phyloP scores from a whole-genome alignment of 2,329 filamentous ascomycete genomes.

The Cladosporium sphaerospermum region DNA sequence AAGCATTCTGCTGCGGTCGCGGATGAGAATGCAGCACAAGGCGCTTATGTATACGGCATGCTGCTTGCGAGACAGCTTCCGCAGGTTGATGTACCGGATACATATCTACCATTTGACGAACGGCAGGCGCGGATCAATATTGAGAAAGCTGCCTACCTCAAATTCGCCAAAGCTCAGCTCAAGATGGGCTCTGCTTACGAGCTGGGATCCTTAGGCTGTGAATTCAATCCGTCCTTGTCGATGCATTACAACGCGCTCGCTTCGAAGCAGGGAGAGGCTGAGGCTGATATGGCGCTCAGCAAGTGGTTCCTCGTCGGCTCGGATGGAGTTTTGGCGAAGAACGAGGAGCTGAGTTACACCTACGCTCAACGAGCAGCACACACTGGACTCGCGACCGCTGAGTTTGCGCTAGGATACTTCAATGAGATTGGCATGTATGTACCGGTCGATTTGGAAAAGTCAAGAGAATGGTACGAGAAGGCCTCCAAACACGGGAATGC shows the following conservation, averaged over 20 bases:
- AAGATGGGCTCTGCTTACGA: conserved; percentile 98
- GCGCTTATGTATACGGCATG: conserved; percentile 86
- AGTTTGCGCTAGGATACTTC: conserved; percentile 97
- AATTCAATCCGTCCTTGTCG: conserved; percentile 88
- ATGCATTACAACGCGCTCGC: conserved; percentile 94
- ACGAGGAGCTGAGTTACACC: conserved; percentile 85
- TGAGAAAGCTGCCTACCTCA: conserved; percentile 91
- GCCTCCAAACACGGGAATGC: conserved; percentile 87
- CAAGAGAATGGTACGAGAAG: conserved; percentile 81
- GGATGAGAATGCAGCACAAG: conserved; percentile 94
- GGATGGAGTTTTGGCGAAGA: conserved; percentile 87
- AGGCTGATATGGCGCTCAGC: conserved; percentile 92
- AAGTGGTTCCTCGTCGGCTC: conserved; percentile 98
- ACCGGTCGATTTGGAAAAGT: conserved; percentile 73
- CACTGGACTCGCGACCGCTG: conserved; percentile 76
- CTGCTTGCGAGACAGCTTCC: conserved; percentile 82
- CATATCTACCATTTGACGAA: conserved; percentile 64
- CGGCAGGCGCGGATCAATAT: conserved; percentile 76
- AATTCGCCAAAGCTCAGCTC: conserved; percentile 91
- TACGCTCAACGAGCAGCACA: conserved; percentile 84
- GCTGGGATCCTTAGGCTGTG: conserved; percentile 84
- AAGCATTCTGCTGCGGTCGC: conserved; percentile 75
- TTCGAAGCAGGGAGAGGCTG: conserved; percentile 82
- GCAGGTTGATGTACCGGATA: conserved; percentile 76
- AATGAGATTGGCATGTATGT: conserved; percentile 93